Percentiles rank a stretch among this genome's conserved stretches.
Conservation (phyloP, 306 rosid species). For the Sphenostylis stenocarpa region DNA sequence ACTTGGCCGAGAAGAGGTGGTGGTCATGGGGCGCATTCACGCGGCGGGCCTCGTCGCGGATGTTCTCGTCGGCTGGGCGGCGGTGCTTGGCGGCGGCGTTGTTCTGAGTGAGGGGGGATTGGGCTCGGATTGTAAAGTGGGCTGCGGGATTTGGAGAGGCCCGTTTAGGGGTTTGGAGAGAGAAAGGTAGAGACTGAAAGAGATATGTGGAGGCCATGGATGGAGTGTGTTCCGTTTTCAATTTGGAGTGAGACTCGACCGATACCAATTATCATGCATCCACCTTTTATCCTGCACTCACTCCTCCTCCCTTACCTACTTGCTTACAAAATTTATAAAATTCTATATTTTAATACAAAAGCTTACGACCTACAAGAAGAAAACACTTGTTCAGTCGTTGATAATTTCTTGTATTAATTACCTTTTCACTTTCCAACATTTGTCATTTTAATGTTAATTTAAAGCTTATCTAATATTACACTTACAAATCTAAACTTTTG, state of each 20-base stretch:
- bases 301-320: too few relatives aligned
- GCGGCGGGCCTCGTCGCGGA: slow-evolving; percentile 81
- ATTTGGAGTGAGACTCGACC: too few relatives aligned
- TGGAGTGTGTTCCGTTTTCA: background rate
- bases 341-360: too few relatives aligned
- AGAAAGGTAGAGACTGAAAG: slow-evolving; percentile 32
- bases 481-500: too few relatives aligned
- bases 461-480: background rate
- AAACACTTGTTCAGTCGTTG: too few relatives aligned
- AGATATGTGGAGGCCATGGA: slow-evolving; percentile 44
- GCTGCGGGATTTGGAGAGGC: slow-evolving; percentile 11
- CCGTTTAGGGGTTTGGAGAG: slow-evolving; percentile 16
- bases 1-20: slow-evolving; percentile 69
- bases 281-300: too few relatives aligned
- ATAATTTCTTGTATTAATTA: too few relatives aligned
- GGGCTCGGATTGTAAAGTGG: slow-evolving; percentile 33
- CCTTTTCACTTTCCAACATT: background rate
- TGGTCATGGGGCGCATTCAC: slow-evolving; percentile 40
- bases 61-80: slow-evolving; percentile 71
- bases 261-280: too few relatives aligned
- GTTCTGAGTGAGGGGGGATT: slow-evolving; percentile 26
- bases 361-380: too few relatives aligned
- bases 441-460: background rate
- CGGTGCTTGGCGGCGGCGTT: slow-evolving; percentile 39
- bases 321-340: too few relatives aligned